phyloP scores from a whole-genome alignment of 2,329 filamentous ascomycete species.

The Paecilomyces dactylethromorphus region DNA sequence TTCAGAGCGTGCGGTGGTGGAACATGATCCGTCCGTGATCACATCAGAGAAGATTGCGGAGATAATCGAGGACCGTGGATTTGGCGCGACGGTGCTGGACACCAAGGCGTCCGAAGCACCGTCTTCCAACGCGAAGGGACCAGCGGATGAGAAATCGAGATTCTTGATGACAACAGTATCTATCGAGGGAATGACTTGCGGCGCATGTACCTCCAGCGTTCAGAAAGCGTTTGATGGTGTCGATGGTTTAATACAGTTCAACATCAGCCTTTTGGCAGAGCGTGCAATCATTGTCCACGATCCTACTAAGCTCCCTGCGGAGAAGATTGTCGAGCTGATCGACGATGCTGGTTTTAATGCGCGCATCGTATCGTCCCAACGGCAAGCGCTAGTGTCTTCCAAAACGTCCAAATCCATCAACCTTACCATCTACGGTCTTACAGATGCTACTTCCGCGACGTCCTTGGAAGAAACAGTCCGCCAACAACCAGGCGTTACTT shows the following conservation, averaged over 20 bases:
- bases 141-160: constrained; percentile 27
- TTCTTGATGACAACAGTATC: constrained; percentile 71
- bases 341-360: constrained; percentile 89
- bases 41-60: constrained; percentile 50
- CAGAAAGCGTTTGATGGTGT: constrained; percentile 73
- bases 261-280: constrained; percentile 90
- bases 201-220: constrained; percentile 88
- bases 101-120: constrained; percentile 46
- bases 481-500: constrained; percentile 62
- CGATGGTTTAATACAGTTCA: constrained; percentile 78
- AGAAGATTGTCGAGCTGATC: constrained; percentile 73
- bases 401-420: constrained; percentile 58
- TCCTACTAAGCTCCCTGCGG: constrained; percentile 59
- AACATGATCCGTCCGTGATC: constrained; percentile 60
- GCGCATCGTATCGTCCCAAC: constrained; percentile 67
- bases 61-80: constrained; percentile 63
- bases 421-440: constrained; percentile 77
- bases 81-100: constrained; percentile 72
- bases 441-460: constrained; percentile 64
- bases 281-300: constrained; percentile 85
- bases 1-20: constrained; percentile 76
- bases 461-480: constrained; percentile 63
- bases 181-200: constrained; percentile 96
- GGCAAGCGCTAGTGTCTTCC: constrained; percentile 51
- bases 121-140: constrained; percentile 22